phyloP scores from a whole-genome alignment of 768 basidiomycete species.

The Zangia roseola region DNA sequence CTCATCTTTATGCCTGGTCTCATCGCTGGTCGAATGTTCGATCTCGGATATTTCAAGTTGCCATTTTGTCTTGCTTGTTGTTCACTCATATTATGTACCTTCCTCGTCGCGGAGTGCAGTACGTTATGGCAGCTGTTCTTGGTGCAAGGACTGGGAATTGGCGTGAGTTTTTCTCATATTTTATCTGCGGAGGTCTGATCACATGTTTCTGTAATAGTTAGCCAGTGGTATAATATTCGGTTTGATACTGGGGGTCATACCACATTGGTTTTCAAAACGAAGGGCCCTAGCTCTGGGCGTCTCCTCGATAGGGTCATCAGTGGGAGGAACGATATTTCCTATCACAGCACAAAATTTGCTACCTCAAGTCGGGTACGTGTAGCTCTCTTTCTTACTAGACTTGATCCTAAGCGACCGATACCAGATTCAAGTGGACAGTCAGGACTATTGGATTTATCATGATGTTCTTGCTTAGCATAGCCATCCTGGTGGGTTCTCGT shows the following conservation, averaged over 20 bases:
- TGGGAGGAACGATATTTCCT: conserved; percentile 70
- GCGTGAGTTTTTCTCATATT: conserved; percentile 40
- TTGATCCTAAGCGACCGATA: background rate
- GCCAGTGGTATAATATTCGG: conserved; percentile 62
- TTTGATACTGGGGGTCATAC: conserved; percentile 54
- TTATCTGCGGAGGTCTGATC: background rate
- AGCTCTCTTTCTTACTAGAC: background rate
- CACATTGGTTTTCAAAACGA: conserved; percentile 71
- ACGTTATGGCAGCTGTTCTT: conserved; percentile 77
- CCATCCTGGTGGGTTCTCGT: conserved; percentile 47
- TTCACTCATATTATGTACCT: conserved; percentile 52
- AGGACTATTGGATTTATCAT: conserved; percentile 67
- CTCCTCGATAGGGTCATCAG: conserved; percentile 60
- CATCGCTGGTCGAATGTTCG: conserved; percentile 67
- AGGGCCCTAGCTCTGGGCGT: conserved; percentile 60
- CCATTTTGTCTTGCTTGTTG: conserved; percentile 48
- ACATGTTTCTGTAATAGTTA: conserved; percentile 14
- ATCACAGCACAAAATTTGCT: conserved; percentile 58
- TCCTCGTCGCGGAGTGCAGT: conserved; percentile 70
- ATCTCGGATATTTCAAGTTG: conserved; percentile 62
- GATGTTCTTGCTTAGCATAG: conserved; percentile 46
- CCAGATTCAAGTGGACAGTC: conserved; percentile 78
- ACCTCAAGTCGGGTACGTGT: conserved; percentile 50
- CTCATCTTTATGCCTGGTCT: conserved; percentile 63
- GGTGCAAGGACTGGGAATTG: conserved; percentile 67